These are phyloP conservation scores for Ophiocordyceps camponoti-leonardi DNA, from an alignment of 2,329 filamentous ascomycete species.

Conservation along the genomic window DNA sequence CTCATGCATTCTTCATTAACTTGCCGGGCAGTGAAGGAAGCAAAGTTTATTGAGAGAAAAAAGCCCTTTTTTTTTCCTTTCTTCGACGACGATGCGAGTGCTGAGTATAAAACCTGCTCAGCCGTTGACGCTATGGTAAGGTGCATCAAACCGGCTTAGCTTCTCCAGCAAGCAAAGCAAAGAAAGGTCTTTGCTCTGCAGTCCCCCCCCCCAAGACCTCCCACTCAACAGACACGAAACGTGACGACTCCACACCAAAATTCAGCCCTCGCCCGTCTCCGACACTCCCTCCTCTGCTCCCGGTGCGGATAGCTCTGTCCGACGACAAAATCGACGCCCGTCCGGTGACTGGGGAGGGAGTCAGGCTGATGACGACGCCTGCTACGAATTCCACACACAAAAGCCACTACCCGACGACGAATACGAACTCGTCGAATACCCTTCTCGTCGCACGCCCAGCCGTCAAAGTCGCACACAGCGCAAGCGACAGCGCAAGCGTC, in stretches of 20 bases:
- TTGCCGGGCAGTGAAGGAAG: too few species aligned
- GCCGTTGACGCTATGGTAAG: too few species aligned
- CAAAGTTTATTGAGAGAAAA: too few species aligned
- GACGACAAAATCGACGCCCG: conserved; percentile 1
- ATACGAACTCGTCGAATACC: conserved; percentile 26
- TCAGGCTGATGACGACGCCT: background rate
- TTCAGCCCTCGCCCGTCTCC: conserved; percentile 12
- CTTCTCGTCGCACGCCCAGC: conserved; percentile 12
- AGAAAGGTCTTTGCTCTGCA: background rate
- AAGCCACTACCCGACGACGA: conserved; percentile 6
- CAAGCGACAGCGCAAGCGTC: conserved; percentile 46
- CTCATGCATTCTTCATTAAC: too few species aligned
- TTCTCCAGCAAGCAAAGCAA: background rate
- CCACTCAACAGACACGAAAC: background rate
- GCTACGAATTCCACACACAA: background rate
- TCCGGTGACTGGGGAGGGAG: conserved; percentile 20
- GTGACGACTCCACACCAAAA: conserved; percentile 5
- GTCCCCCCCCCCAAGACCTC: too few species aligned
- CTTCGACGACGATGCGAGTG: too few species aligned
- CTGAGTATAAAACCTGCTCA: too few species aligned
- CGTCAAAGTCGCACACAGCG: conserved; percentile 2
- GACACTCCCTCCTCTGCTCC: conserved; percentile 22
- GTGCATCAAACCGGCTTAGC: too few species aligned
- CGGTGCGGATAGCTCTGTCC: conserved; percentile 1
- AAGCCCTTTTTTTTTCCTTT: too few species aligned